Evolutionary conservation across 768 basidiomycete species (phyloP).

Genomic region (Suillus weaverae): DNA sequence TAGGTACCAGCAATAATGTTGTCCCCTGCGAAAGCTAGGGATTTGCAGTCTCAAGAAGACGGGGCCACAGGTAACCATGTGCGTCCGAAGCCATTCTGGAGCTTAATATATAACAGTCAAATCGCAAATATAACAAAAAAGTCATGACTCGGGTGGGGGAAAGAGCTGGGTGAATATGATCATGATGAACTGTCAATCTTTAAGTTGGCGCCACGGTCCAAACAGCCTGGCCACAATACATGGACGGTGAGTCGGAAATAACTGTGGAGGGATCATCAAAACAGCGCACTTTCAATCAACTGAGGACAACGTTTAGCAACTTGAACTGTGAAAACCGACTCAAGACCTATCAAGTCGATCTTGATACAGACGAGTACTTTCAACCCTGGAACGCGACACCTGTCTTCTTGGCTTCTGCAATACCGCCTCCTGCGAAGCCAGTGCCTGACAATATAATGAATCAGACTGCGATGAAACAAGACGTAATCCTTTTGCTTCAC

Average conservation of each 20-base stretch:
- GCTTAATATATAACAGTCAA: slow-evolving; percentile 26
- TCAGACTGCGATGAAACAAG: slow-evolving; percentile 3
- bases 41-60: background rate
- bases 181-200: background rate
- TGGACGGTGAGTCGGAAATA: background rate
- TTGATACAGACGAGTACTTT: slow-evolving; percentile 3
- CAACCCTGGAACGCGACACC: slow-evolving; percentile 88
- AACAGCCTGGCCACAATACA: background rate
- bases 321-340: background rate
- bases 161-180: background rate
- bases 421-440: slow-evolving; percentile 91
- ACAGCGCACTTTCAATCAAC: slow-evolving; percentile 1
- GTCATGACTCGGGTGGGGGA: background rate
- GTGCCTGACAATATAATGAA: slow-evolving; percentile 55
- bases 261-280: background rate
- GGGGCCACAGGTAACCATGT: slow-evolving; percentile 15
- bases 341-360: background rate
- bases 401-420: slow-evolving; percentile 81
- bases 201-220: background rate
- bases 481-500: background rate
- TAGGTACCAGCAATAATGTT: background rate
- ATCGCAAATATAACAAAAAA: slow-evolving; percentile 11
- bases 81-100: slow-evolving; percentile 37
- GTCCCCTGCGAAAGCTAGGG: background rate
- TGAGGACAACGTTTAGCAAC: background rate